phyloP scores from a whole-genome alignment of 1,139 yeast genomes.

The Saccharomyces hybrid region DNA sequence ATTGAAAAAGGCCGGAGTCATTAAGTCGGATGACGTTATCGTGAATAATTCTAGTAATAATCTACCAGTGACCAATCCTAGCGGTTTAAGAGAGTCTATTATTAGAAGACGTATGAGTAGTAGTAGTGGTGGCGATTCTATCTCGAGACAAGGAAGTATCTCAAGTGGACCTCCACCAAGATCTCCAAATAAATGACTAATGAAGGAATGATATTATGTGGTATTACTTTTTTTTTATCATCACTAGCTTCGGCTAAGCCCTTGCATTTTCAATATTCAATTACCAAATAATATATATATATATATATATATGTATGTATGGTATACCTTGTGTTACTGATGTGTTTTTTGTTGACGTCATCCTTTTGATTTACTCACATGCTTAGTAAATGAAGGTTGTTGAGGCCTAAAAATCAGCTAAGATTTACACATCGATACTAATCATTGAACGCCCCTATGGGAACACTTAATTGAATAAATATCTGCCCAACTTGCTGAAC shows the following conservation, averaged over 20 bases:
- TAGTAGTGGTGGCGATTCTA: constrained; percentile 27
- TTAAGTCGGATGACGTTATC: constrained; percentile 21
- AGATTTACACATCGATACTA: background rate
- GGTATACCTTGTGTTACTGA: background rate
- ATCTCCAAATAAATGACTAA: constrained; percentile 25
- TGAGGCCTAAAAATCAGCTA: background rate
- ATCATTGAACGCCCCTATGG: background rate
- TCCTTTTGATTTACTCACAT: background rate
- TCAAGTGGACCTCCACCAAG: constrained; percentile 32
- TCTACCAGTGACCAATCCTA: constrained; percentile 31
- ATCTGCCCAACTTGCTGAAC: constrained; percentile 67
- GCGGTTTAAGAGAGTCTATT: constrained; percentile 30
- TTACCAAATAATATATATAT: background rate
- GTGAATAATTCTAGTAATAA: constrained; percentile 21
- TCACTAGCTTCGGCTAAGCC: background rate
- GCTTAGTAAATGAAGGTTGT: background rate
- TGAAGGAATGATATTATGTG: background rate
- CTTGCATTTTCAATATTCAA: background rate
- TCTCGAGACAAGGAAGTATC: constrained; percentile 29
- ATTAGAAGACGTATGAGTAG: constrained; percentile 29
- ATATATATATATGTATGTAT: background rate
- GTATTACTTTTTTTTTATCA: background rate
- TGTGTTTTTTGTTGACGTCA: background rate
- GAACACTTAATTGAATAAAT: constrained; percentile 12
- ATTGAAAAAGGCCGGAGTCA: constrained; percentile 54